Percentiles rank a stretch among this genome's conserved stretches.
Evolutionary conservation across 805 yeast species (phyloP).

Genomic region (Metahyphopichia silvanorum): DNA sequence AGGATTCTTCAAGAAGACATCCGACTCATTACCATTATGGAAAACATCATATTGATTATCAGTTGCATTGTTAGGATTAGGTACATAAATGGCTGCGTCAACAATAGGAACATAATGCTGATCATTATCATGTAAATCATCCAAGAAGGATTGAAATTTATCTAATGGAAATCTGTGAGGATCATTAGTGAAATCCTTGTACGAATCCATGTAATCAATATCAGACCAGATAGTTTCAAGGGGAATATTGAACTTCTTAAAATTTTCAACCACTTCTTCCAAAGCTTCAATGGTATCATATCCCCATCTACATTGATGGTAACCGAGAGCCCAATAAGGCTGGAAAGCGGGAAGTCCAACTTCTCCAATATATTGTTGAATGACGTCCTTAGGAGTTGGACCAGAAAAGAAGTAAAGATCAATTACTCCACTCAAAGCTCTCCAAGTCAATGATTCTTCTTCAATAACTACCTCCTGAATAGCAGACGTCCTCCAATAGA

Average conservation of each 20-base stretch:
- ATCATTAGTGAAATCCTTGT: constrained; percentile 21
- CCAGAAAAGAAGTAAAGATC: constrained; percentile 23
- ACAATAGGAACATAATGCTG: constrained; percentile 24
- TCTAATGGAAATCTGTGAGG: constrained; percentile 17
- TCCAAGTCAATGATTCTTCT: constrained; percentile 23
- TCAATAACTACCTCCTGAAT: constrained; percentile 25
- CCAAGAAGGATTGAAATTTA: constrained; percentile 12
- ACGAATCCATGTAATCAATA: constrained; percentile 22
- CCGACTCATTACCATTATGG: constrained; percentile 13
- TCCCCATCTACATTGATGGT: constrained; percentile 26
- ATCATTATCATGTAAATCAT: constrained; percentile 12
- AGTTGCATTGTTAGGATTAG: constrained; percentile 17
- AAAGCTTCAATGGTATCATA: constrained; percentile 14
- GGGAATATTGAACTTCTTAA: constrained; percentile 15
- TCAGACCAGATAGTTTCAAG: constrained; percentile 23
- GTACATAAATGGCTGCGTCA: constrained; percentile 23
- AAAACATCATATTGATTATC: constrained; percentile 14
- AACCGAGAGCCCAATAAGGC: constrained; percentile 25
- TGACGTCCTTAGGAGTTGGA: constrained; percentile 20
- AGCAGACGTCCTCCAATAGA: constrained; percentile 26
- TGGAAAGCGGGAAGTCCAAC: constrained; percentile 21
- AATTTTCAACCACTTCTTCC: constrained; percentile 13
- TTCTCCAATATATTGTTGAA: constrained; percentile 16
- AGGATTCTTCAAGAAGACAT: constrained; percentile 19
- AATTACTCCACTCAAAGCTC: constrained; percentile 23